Evolutionary conservation across 2,329 filamentous ascomycete genomes (phyloP).

Genomic region (Bipolaris oryzae): DNA sequence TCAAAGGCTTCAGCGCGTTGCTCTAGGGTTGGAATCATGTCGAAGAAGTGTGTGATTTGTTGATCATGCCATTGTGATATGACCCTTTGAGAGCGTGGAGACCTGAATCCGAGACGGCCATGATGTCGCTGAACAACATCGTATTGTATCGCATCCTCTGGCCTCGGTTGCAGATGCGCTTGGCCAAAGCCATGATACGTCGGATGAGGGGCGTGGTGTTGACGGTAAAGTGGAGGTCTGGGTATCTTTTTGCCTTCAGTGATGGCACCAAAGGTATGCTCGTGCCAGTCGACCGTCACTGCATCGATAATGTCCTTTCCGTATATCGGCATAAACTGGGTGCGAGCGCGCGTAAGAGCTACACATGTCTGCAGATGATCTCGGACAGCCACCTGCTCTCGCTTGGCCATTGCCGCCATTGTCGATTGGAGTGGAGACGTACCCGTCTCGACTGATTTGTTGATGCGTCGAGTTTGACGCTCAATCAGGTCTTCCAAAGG

Average conservation of each 20-base stretch:
- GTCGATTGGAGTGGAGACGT: constrained; percentile 72
- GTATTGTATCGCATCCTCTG: constrained; percentile 16
- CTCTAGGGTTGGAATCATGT: constrained; percentile 75
- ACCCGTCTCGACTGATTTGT: constrained; percentile 54
- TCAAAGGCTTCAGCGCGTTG: constrained; percentile 76
- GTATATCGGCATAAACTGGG: constrained; percentile 81
- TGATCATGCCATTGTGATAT: constrained; percentile 71
- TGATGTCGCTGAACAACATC: constrained; percentile 52
- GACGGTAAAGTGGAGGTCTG: constrained; percentile 17
- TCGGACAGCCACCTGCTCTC: constrained; percentile 68
- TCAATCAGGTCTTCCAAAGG: constrained; percentile 74
- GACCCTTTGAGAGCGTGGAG: constrained; percentile 32
- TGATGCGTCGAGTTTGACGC: constrained; percentile 66
- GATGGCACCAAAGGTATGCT: constrained; percentile 41
- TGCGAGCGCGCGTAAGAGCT: constrained; percentile 79
- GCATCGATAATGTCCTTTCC: constrained; percentile 78
- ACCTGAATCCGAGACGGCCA: constrained; percentile 40
- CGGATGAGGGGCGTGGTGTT: constrained; percentile 10
- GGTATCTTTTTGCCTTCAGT: constrained; percentile 49
- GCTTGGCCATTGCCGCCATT: constrained; percentile 69
- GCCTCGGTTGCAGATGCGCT: constrained; percentile 30
- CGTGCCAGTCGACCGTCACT: constrained; percentile 63
- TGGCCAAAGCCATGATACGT: constrained; percentile 28
- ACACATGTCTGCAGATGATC: constrained; percentile 81
- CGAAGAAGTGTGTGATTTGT: constrained; percentile 66